Evolutionary conservation across 2,329 filamentous ascomycete species (phyloP).

Genomic region (Blastomyces emzantsi): DNA sequence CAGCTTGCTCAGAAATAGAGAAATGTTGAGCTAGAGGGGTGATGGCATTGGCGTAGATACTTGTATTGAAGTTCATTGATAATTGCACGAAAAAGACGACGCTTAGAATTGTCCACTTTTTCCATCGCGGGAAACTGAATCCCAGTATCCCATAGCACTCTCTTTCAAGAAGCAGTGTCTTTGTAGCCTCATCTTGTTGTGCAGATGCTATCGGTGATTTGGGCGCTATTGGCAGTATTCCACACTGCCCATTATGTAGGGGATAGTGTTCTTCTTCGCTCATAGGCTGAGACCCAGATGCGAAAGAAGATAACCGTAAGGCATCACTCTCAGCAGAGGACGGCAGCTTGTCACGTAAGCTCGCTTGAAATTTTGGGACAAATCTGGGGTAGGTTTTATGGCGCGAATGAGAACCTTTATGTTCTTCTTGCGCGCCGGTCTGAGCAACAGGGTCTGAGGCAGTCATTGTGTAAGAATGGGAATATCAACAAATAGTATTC

Average conservation of each 20-base stretch:
- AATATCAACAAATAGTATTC: not conserved
- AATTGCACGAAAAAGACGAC: constrained; percentile 63
- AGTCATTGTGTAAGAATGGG: constrained; percentile 3
- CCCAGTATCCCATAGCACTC: constrained; percentile 59
- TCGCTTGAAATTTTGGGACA: not conserved
- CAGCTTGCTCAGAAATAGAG: constrained; percentile 55
- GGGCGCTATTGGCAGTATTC: not conserved
- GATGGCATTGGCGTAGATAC: constrained; percentile 60
- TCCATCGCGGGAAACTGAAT: constrained; percentile 50
- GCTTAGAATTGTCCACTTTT: constrained; percentile 61
- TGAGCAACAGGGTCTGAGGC: not conserved
- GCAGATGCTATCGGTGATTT: not conserved
- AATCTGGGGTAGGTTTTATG: not conserved
- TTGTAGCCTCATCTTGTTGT: constrained; percentile 12
- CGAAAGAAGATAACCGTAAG: not conserved
- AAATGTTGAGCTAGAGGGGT: constrained; percentile 57
- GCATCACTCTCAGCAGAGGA: not conserved
- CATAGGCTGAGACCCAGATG: not conserved
- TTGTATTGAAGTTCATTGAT: constrained; percentile 71
- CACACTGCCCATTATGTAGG: not conserved
- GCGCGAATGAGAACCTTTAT: not conserved
- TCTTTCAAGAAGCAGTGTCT: constrained; percentile 38
- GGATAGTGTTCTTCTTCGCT: not conserved
- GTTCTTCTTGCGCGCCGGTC: not conserved
- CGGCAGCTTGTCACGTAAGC: not conserved